These are phyloP conservation scores for Pythium insidiosum DNA, from an alignment of 352 stramenopile genomes.

Conservation along the genomic window DNA sequence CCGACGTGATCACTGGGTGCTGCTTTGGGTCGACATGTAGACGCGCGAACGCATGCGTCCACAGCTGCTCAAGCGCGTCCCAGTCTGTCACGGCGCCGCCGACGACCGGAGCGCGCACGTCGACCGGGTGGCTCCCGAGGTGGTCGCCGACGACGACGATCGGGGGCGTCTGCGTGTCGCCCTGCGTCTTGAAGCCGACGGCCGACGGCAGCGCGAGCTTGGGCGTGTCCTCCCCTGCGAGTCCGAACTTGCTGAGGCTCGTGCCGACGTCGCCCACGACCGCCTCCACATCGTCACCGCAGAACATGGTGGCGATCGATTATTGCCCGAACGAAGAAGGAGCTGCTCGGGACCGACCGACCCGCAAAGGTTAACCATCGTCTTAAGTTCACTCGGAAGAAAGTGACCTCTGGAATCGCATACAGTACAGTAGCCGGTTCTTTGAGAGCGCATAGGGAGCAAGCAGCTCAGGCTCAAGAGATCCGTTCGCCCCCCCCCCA, in stretches of 20 bases:
- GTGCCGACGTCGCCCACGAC: slow-evolving; percentile 93
- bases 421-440: too few species aligned
- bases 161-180: slow-evolving; percentile 1
- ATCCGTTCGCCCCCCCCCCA: too few species aligned
- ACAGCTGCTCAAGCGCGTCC: slow-evolving; percentile 84
- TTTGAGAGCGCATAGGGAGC: too few species aligned
- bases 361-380: too few species aligned
- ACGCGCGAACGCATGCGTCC: slow-evolving; percentile 62
- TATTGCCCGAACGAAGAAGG: too few species aligned
- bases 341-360: too few species aligned
- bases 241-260: slow-evolving; percentile 89
- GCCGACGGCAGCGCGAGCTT: slow-evolving; percentile 81
- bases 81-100: slow-evolving; percentile 61
- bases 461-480: too few species aligned
- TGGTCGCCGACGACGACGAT: slow-evolving; percentile 43
- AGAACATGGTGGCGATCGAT: slow-evolving; percentile 85
- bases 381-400: too few species aligned
- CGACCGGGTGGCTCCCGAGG: slow-evolving; percentile 39
- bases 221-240: slow-evolving; percentile 92
- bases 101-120: slow-evolving; percentile 51
- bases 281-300: slow-evolving; percentile 93
- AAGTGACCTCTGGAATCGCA: too few species aligned
- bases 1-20: slow-evolving; percentile 73
- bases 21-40: slow-evolving; percentile 58
- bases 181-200: slow-evolving; percentile 27